Evolutionary conservation across 768 basidiomycete genomes (phyloP).

Genomic region (Daedalea quercina): DNA sequence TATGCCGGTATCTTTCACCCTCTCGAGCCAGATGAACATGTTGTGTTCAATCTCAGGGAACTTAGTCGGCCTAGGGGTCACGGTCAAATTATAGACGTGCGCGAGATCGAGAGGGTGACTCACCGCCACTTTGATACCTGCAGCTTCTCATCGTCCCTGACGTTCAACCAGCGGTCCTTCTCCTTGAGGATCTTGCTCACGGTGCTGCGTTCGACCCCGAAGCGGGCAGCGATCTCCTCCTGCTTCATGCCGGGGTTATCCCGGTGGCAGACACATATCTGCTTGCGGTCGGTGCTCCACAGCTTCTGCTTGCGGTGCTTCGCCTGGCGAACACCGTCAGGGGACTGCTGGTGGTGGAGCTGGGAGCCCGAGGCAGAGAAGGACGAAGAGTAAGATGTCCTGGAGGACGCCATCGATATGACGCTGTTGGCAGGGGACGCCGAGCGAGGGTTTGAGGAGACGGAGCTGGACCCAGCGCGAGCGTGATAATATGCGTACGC

Average conservation of each 20-base stretch:
- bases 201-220: conserved; percentile 85
- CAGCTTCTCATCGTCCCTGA: conserved; percentile 50
- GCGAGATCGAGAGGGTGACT: conserved; percentile 3
- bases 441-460: conserved; percentile 42
- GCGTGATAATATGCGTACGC: conserved; percentile 21
- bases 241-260: conserved; percentile 66
- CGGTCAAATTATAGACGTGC: not conserved
- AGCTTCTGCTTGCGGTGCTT: conserved; percentile 71
- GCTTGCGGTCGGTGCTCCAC: conserved; percentile 65
- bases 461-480: conserved; percentile 41
- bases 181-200: conserved; percentile 88
- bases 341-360: not conserved
- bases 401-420: conserved; percentile 29
- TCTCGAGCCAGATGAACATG: conserved; percentile 54
- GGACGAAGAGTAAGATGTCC: conserved; percentile 49
- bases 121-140: conserved; percentile 69
- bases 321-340: conserved; percentile 20
- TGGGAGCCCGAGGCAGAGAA: conserved; percentile 31
- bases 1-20: conserved; percentile 39
- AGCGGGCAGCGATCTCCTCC: conserved; percentile 74
- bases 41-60: conserved; percentile 71
- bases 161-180: conserved; percentile 75
- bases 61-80: conserved; percentile 56
- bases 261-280: conserved; percentile 63
- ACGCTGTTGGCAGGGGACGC: conserved; percentile 60